Evolutionary conservation across 2,329 filamentous ascomycete genomes (phyloP).

Genomic region (Bipolaris oryzae): DNA sequence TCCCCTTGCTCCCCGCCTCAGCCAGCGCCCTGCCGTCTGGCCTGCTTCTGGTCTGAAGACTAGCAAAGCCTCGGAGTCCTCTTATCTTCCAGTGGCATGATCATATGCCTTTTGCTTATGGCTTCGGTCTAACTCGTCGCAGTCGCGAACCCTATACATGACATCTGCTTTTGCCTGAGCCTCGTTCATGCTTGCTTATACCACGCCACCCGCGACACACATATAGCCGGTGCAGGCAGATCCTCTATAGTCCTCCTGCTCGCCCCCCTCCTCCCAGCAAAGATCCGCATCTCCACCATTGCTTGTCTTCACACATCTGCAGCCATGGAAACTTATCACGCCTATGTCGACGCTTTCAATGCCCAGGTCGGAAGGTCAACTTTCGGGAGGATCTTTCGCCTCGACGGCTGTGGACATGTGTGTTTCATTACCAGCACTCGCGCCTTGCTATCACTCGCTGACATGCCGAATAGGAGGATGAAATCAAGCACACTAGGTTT

Average conservation of each 20-base stretch:
- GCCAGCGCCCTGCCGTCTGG: not conserved
- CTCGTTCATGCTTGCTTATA: slow-evolving; percentile 23
- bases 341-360: slow-evolving; percentile 31
- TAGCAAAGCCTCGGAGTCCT: slow-evolving; percentile 6
- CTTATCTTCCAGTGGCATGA: slow-evolving; percentile 5
- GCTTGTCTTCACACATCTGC: not conserved
- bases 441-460: not conserved
- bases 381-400: slow-evolving; percentile 64
- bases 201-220: slow-evolving; percentile 9
- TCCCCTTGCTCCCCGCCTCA: slow-evolving; percentile 14
- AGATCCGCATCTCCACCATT: slow-evolving; percentile 9
- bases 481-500: slow-evolving; percentile 78
- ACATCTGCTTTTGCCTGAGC: slow-evolving; percentile 10
- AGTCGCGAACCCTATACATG: slow-evolving; percentile 5
- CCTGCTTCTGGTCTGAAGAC: slow-evolving; percentile 6
- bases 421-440: slow-evolving; percentile 44
- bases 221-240: slow-evolving; percentile 11
- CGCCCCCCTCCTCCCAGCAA: slow-evolving; percentile 7
- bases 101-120: slow-evolving; percentile 14
- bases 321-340: slow-evolving; percentile 34
- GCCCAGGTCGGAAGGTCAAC: slow-evolving; percentile 38
- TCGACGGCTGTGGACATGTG: slow-evolving; percentile 84
- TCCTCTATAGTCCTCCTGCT: not conserved
- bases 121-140: slow-evolving; percentile 13
- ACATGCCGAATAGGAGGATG: slow-evolving; percentile 60